These are phyloP conservation scores for Pseudozyma pruni DNA, from an alignment of 1,284 basidiomycete genomes.

Conservation along the genomic window DNA sequence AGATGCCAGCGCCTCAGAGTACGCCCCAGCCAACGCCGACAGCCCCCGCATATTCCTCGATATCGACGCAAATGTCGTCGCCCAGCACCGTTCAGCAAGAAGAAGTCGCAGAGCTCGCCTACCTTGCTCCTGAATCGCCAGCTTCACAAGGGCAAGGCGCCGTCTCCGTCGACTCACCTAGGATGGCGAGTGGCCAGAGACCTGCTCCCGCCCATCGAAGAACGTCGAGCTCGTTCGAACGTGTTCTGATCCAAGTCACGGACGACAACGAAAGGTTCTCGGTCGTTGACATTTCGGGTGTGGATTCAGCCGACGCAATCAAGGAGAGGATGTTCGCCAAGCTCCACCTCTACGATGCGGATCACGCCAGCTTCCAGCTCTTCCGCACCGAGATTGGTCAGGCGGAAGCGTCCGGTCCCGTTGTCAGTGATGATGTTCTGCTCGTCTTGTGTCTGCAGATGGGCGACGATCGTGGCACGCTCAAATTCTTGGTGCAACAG, in stretches of 20 bases:
- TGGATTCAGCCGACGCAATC: constrained; percentile 61
- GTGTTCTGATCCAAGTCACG: constrained; percentile 65
- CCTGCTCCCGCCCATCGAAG: constrained; percentile 18
- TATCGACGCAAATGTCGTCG: not conserved
- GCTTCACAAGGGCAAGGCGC: not conserved
- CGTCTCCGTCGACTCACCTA: constrained; percentile 9
- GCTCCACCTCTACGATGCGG: constrained; percentile 58
- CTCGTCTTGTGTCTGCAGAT: constrained; percentile 63
- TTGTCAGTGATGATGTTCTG: constrained; percentile 63
- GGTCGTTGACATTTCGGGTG: constrained; percentile 65
- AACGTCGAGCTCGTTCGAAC: constrained; percentile 37
- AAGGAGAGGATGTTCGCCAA: constrained; percentile 64
- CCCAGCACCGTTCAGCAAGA: constrained; percentile 11
- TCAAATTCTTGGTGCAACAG: constrained; percentile 65
- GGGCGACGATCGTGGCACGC: constrained; percentile 64
- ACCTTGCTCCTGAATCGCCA: constrained; percentile 30
- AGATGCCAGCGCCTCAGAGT: constrained; percentile 14
- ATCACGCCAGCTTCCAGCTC: constrained; percentile 51
- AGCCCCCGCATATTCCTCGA: constrained; percentile 25
- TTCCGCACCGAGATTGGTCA: constrained; percentile 66
- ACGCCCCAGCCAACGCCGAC: constrained; percentile 31
- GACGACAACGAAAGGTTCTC: constrained; percentile 67
- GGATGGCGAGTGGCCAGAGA: constrained; percentile 12
- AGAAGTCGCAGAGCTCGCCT: constrained; percentile 39
- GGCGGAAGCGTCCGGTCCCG: constrained; percentile 52